phyloP scores from a whole-genome alignment of 2,329 filamentous ascomycete genomes.

The Epichloe coenophiala region DNA sequence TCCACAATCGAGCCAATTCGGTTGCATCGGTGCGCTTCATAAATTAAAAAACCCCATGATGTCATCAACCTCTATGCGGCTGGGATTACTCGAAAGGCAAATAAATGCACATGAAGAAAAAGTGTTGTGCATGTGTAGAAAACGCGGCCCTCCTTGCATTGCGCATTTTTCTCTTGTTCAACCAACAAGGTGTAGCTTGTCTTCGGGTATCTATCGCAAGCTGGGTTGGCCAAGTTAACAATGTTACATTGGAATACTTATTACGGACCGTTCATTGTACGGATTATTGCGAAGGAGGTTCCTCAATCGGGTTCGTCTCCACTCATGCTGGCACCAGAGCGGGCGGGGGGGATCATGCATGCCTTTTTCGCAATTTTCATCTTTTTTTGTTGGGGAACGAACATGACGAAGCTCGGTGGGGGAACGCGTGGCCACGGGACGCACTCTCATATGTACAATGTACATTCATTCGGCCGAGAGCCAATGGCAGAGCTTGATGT shows the following conservation, averaged over 20 bases:
- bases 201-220: too few relatives aligned
- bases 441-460: too few relatives aligned
- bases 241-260: background rate
- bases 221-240: background rate
- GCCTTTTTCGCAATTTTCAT: background rate
- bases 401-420: background rate
- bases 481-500: background rate
- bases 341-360: background rate
- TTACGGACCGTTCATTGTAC: too few relatives aligned
- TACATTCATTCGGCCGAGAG: background rate
- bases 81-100: too few relatives aligned
- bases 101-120: too few relatives aligned
- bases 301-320: background rate
- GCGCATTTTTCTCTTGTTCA: too few relatives aligned
- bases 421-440: background rate
- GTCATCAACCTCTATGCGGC: too few relatives aligned
- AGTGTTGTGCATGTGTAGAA: too few relatives aligned
- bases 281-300: background rate
- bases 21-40: too few relatives aligned
- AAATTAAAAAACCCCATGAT: too few relatives aligned
- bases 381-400: conserved; percentile 5
- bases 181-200: too few relatives aligned
- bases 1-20: background rate
- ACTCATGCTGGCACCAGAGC: background rate
- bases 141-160: too few relatives aligned